These are phyloP conservation scores for Penicillium parvum DNA, from an alignment of 495 filamentous ascomycete species.

Conservation along the genomic window DNA sequence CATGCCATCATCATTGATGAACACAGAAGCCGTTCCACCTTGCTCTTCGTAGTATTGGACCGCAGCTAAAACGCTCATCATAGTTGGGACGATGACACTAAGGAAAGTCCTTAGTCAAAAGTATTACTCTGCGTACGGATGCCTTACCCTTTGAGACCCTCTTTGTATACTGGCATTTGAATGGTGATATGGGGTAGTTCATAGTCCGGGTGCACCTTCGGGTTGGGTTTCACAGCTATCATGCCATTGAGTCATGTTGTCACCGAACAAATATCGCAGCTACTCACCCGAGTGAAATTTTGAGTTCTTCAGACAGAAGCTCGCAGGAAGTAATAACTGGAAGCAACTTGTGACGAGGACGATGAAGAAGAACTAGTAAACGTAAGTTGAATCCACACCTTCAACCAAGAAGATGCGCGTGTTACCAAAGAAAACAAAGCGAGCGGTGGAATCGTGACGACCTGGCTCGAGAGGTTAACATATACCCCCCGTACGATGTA, in stretches of 20 bases:
- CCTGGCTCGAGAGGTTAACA: conserved; percentile 7
- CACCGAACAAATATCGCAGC: not conserved
- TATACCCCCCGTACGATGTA: conserved; percentile 1
- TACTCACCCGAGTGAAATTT: conserved; percentile 12
- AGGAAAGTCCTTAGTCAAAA: not conserved
- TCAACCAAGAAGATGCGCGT: not conserved
- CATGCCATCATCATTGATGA: conserved; percentile 49
- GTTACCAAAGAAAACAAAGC: conserved; percentile 29
- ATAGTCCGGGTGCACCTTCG: conserved; percentile 10
- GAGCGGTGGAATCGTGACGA: conserved; percentile 29
- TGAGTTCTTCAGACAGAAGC: conserved; percentile 12
- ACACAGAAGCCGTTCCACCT: conserved; percentile 47
- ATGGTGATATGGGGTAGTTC: conserved; percentile 40
- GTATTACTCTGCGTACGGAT: not conserved
- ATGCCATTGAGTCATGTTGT: not conserved
- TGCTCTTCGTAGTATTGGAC: conserved; percentile 64
- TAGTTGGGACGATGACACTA: conserved; percentile 57
- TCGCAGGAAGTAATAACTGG: conserved; percentile 14
- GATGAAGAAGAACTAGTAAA: conserved; percentile 18
- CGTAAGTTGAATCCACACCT: not conserved
- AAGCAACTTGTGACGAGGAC: conserved; percentile 17
- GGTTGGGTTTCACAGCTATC: conserved; percentile 3
- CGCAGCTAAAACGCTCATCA: conserved; percentile 57
- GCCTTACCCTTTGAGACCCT: conserved; percentile 49
- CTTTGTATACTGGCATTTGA: conserved; percentile 74